Conservation (phyloP, 2,329 filamentous ascomycete species). For the Beauveria medogensis region DNA sequence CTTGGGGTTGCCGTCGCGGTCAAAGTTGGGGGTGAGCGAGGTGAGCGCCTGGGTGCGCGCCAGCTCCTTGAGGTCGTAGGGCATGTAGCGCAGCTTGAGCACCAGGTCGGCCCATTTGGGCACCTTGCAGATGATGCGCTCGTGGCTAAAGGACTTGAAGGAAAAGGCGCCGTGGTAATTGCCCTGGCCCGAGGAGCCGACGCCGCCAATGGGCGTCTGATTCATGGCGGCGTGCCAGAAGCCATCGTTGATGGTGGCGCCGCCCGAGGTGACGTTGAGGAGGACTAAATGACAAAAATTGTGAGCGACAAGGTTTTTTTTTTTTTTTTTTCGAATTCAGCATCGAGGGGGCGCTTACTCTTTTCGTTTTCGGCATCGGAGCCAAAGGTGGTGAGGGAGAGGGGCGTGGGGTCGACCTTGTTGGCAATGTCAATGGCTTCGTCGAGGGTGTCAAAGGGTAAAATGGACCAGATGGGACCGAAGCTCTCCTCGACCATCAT, state of each 20-base stretch:
- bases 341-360: constrained; percentile 36
- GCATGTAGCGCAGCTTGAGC: constrained; percentile 61
- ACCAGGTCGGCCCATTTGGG: constrained; percentile 60
- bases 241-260: constrained; percentile 57
- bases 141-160: constrained; percentile 61
- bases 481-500: constrained; percentile 82
- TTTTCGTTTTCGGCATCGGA: constrained; percentile 68
- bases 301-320: background rate
- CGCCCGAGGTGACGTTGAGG: constrained; percentile 55
- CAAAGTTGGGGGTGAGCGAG: constrained; percentile 48
- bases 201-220: constrained; percentile 72
- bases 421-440: constrained; percentile 79
- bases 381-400: constrained; percentile 81
- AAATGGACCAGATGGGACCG: constrained; percentile 80
- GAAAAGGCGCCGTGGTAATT: constrained; percentile 69
- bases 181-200: constrained; percentile 70
- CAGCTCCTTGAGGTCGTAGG: constrained; percentile 43
- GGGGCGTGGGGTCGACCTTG: constrained; percentile 70
- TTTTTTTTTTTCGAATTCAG: background rate
- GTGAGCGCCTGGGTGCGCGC: constrained; percentile 36
- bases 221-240: constrained; percentile 64
- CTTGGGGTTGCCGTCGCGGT: constrained; percentile 47
- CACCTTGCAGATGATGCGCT: constrained; percentile 49
- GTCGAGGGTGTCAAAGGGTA: constrained; percentile 72
- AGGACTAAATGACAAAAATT: constrained; percentile 40